These are phyloP conservation scores for Telfairia occidentalis DNA, from an alignment of 331 rosid genomes.

Conservation along the genomic window DNA sequence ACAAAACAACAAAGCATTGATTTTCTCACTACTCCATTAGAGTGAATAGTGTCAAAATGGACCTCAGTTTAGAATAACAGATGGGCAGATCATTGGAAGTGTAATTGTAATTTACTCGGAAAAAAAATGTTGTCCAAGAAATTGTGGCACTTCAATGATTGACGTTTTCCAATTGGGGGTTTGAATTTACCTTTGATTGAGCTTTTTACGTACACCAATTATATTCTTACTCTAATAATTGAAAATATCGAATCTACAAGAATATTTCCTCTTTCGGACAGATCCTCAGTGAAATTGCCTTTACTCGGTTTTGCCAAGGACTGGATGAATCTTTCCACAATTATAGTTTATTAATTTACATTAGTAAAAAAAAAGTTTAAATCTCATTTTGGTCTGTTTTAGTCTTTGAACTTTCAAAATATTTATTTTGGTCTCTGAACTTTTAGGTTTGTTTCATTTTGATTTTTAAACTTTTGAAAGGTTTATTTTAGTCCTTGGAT, in stretches of 20 bases:
- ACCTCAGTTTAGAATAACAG: neutral
- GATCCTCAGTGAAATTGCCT: neutral
- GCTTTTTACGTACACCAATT: neutral
- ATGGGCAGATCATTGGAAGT: too few relatives aligned
- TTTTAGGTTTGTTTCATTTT: too few relatives aligned
- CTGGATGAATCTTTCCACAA: too few relatives aligned
- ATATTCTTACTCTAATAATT: neutral
- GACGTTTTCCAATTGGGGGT: neutral
- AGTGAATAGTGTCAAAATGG: neutral
- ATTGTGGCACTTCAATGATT: neutral
- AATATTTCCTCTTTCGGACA: neutral
- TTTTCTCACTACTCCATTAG: neutral
- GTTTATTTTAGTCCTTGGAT: too few relatives aligned
- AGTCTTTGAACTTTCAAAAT: too few relatives aligned
- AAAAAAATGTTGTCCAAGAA: neutral
- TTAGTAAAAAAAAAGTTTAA: too few relatives aligned
- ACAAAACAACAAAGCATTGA: constrained; percentile 8
- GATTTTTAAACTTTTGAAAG: too few relatives aligned
- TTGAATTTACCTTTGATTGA: neutral
- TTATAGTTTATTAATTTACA: too few relatives aligned
- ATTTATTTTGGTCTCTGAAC: too few relatives aligned
- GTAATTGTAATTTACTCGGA: neutral
- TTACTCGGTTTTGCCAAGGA: too few relatives aligned
- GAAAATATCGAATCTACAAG: neutral
- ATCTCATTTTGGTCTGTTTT: too few relatives aligned